These are phyloP conservation scores for Psidium friedrichsthalianum DNA, from an alignment of 345 rosid species.

Conservation along the genomic window DNA sequence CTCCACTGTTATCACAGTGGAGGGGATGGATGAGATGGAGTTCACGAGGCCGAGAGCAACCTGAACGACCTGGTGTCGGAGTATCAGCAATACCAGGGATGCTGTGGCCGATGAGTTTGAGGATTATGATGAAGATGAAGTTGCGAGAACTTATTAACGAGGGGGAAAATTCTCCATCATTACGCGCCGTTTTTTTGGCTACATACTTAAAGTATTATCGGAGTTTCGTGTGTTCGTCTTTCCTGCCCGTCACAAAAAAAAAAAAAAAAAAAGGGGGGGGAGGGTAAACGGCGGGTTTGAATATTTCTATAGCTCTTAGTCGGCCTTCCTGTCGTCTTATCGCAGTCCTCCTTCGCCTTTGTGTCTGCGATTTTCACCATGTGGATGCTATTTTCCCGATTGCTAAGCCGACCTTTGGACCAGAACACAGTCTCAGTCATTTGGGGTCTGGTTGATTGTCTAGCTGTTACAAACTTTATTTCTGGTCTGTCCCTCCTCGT, in stretches of 20 bases:
- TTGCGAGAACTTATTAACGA: constrained; percentile 8
- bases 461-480: too few relatives aligned
- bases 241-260: background rate
- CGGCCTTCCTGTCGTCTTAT: too few relatives aligned
- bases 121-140: constrained; percentile 45
- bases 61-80: constrained; percentile 90
- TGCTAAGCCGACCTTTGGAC: too few relatives aligned
- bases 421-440: too few relatives aligned
- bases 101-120: constrained; percentile 58
- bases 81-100: constrained; percentile 81
- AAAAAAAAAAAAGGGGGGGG: too few relatives aligned
- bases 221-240: background rate
- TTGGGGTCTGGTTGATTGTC: too few relatives aligned
- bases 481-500: too few relatives aligned
- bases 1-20: constrained; percentile 89
- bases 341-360: too few relatives aligned
- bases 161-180: background rate
- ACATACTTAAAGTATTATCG: background rate
- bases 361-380: too few relatives aligned
- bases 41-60: constrained; percentile 84
- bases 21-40: constrained; percentile 98
- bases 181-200: background rate
- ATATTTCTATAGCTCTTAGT: too few relatives aligned
- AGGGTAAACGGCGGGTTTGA: too few relatives aligned
- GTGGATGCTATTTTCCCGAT: too few relatives aligned